Evolutionary conservation across 1,284 basidiomycete genomes (phyloP).

Genomic region (Ustilago crameri): DNA sequence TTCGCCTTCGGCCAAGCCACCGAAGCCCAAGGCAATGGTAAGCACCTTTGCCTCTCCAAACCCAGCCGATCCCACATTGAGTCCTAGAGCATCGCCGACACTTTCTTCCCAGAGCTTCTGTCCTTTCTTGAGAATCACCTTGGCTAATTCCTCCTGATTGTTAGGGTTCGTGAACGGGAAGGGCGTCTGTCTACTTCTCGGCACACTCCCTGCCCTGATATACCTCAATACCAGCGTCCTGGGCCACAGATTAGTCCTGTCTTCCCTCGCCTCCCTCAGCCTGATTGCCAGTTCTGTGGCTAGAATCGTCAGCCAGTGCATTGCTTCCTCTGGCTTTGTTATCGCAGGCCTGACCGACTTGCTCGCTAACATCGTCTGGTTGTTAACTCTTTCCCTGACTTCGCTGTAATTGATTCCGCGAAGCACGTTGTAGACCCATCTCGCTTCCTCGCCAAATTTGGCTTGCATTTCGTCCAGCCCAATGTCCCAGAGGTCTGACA

Average conservation of each 20-base stretch:
- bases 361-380: slow-evolving; percentile 62
- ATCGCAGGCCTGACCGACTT: slow-evolving; percentile 63
- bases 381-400: slow-evolving; percentile 73
- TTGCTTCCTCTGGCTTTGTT: slow-evolving; percentile 57
- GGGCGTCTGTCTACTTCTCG: slow-evolving; percentile 80
- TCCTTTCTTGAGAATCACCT: slow-evolving; percentile 80
- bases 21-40: slow-evolving; percentile 81
- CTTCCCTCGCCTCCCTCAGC: slow-evolving; percentile 82
- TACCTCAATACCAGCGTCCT: slow-evolving; percentile 81
- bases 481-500: slow-evolving; percentile 76
- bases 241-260: slow-evolving; percentile 79
- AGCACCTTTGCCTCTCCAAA: slow-evolving; percentile 72
- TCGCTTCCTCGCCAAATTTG: slow-evolving; percentile 81
- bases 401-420: slow-evolving; percentile 89
- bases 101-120: slow-evolving; percentile 89
- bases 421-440: slow-evolving; percentile 81
- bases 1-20: slow-evolving; percentile 82
- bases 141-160: slow-evolving; percentile 66
- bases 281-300: slow-evolving; percentile 87
- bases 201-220: slow-evolving; percentile 73
- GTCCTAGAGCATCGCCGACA: slow-evolving; percentile 70
- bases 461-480: slow-evolving; percentile 80
- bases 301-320: slow-evolving; percentile 89
- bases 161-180: slow-evolving; percentile 75
- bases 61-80: slow-evolving; percentile 6